Base-by-base conservation (phyloP, 306 rosid genomes). In the Castanea sativa region DNA sequence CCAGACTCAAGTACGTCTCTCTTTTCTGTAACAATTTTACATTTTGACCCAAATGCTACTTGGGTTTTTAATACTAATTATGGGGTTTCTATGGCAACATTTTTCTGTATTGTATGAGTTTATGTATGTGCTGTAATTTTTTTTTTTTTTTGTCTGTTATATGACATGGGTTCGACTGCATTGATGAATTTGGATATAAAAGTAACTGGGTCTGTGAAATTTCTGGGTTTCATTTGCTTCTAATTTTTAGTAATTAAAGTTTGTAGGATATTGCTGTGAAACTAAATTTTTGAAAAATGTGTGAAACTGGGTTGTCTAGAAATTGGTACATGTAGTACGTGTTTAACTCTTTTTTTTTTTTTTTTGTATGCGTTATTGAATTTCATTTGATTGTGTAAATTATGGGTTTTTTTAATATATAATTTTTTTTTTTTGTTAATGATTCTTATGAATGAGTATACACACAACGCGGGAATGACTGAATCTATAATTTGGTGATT, bases 1-100 rank as follows among this genome's bases (percentile, higher is more conserved):
- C 87, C 79, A 83, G 86, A 84, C 87, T 85, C 83, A 73, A 57
- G 97, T 91, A 33, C 55, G 75, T 21, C 76, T 73, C 70, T 71
- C 33, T 20, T 58, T n/a, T 11, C 29, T 21, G 3, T 41, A 1
- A 3, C 35, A 16, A 4, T 65, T 53, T 41, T 68, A 20, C 1
- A 33, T 56, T 23, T 18, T n/a, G 51, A 18, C 51, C 45, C 5
- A 67, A 63, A 63, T 63, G 2, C 69, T 29, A 15, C 43, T 29
- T 27, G 16, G 11, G 25, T 33, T 65, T 33, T 45, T 7, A 7
- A 65, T 9, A 16, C 71, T 18, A 18, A 33, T 33, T 3, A 9
- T 19, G 53, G 53, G 53, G 53, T 35, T 68, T 35, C 9, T 19
- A 23, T 35, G 52, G 52, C 52, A 19, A 12, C 25, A 35, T 3